These are phyloP conservation scores for Pichia sorboxylosa DNA, from an alignment of 1,139 yeast genomes.

Conservation along the genomic window DNA sequence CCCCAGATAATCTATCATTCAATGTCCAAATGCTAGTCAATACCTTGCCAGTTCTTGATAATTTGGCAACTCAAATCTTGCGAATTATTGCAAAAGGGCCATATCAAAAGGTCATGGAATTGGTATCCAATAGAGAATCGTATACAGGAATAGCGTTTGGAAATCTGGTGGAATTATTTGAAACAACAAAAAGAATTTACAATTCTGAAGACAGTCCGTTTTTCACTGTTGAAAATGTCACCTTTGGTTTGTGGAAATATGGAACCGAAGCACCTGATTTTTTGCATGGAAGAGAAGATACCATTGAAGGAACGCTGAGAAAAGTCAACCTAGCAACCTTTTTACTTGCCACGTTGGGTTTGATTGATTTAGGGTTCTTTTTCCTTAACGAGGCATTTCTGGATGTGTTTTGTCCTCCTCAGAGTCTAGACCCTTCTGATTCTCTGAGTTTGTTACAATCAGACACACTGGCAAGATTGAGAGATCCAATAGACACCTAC, in stretches of 20 bases:
- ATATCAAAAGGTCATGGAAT: constrained; percentile 59
- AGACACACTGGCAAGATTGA: no score
- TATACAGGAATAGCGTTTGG: constrained; percentile 63
- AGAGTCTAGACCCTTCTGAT: constrained; percentile 26
- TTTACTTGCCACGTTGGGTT: constrained; percentile 71
- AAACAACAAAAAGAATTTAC: constrained; percentile 55
- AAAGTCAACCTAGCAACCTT: constrained; percentile 84
- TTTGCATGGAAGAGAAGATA: constrained; percentile 49
- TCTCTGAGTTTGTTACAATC: constrained; percentile 19
- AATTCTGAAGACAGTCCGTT: constrained; percentile 54
- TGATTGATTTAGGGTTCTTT: constrained; percentile 78
- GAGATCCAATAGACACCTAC: constrained; percentile 2
- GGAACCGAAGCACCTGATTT: constrained; percentile 48
- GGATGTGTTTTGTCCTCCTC: constrained; percentile 69
- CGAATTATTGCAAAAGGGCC: constrained; percentile 59
- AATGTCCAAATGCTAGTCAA: constrained; percentile 51
- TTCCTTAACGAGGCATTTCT: constrained; percentile 73
- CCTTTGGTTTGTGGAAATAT: constrained; percentile 50
- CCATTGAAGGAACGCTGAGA: constrained; percentile 59
- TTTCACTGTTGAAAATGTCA: constrained; percentile 43
- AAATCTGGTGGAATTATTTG: constrained; percentile 62
- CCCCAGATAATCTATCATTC: constrained; percentile 46
- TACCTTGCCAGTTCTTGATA: constrained; percentile 63
- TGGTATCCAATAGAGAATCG: constrained; percentile 63
- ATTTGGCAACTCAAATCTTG: constrained; percentile 61